Evolutionary conservation across 2,329 filamentous ascomycete genomes (phyloP).

Genomic region (Arthrobotrys sinensis): DNA sequence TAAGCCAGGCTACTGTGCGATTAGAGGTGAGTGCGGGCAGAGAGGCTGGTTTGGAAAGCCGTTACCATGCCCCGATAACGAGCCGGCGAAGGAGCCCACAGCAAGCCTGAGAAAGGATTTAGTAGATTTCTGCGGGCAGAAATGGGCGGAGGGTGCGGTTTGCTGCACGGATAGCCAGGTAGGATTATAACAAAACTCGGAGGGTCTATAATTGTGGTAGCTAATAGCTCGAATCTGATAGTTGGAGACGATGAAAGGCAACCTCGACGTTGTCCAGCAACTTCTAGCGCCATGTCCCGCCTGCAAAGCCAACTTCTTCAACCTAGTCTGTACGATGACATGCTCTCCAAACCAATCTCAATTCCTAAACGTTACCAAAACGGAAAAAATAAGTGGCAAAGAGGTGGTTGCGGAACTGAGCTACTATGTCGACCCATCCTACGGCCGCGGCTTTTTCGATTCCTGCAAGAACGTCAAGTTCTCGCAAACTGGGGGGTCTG

Average conservation of each 20-base stretch:
- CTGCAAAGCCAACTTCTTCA: conserved; percentile 98
- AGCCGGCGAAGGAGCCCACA: conserved; percentile 80
- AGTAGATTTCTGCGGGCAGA: conserved; percentile 85
- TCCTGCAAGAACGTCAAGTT: conserved; percentile 99
- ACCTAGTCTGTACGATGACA: conserved; percentile 97
- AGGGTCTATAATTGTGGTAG: not conserved
- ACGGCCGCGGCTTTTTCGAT: conserved; percentile 89
- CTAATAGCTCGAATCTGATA: conserved; percentile 66
- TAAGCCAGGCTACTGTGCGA: conserved; percentile 63
- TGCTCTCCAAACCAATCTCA: conserved; percentile 97
- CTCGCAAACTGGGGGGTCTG: conserved; percentile 90
- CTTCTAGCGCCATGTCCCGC: conserved; percentile 95
- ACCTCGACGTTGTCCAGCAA: conserved; percentile 87
- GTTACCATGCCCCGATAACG: conserved; percentile 94
- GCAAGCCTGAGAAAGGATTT: conserved; percentile 81
- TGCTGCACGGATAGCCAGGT: conserved; percentile 89
- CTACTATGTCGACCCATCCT: conserved; percentile 86
- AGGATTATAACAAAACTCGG: conserved; percentile 59
- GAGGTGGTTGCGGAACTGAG: conserved; percentile 88
- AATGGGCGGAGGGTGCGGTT: conserved; percentile 86
- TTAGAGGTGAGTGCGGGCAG: conserved; percentile 79
- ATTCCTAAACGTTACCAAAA: conserved; percentile 91
- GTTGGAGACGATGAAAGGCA: conserved; percentile 84
- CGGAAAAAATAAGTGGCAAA: conserved; percentile 73
- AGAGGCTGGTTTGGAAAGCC: conserved; percentile 90